Conservation (phyloP, 1,139 yeast genomes). For the Hansenula sp. region DNA sequence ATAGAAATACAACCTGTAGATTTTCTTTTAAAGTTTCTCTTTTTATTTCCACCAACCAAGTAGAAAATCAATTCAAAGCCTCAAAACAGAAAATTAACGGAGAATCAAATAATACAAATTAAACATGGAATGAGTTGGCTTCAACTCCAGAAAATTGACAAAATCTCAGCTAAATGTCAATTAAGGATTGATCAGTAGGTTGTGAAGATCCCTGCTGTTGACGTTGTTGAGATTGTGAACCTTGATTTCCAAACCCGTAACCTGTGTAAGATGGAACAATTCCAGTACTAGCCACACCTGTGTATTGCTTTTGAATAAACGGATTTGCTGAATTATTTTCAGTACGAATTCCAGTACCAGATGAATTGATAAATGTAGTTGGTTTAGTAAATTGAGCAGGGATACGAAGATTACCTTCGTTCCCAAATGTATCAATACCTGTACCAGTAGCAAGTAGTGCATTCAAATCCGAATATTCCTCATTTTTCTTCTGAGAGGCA, state of each 20-base stretch:
- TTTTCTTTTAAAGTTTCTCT: no score
- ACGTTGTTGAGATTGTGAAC: constrained; percentile 30
- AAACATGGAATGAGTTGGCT: no score
- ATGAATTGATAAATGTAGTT: constrained; percentile 75
- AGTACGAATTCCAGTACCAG: constrained; percentile 78
- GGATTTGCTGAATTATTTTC: constrained; percentile 48
- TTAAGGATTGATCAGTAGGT: constrained; percentile 22
- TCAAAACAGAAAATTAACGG: no score
- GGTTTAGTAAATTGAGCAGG: constrained; percentile 93
- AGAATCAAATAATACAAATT: background rate
- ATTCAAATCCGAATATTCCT: constrained; percentile 71
- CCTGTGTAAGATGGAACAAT: constrained; percentile 77
- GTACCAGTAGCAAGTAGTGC: constrained; percentile 79
- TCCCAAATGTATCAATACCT: constrained; percentile 94
- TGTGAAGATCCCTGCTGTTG: constrained; percentile 32
- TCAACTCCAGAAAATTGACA: background rate
- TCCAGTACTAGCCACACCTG: constrained; percentile 62
- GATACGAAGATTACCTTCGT: constrained; percentile 81
- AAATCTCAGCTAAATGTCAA: constrained; percentile 19
- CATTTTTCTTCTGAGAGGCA: constrained; percentile 41
- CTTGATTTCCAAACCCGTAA: constrained; percentile 83
- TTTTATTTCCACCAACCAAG: no score
- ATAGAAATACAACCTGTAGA: no score
- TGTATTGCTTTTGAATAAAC: constrained; percentile 67
- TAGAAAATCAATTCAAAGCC: no score